phyloP scores from a whole-genome alignment of 2,329 filamentous ascomycete genomes.

The Alternaria gansuensis region DNA sequence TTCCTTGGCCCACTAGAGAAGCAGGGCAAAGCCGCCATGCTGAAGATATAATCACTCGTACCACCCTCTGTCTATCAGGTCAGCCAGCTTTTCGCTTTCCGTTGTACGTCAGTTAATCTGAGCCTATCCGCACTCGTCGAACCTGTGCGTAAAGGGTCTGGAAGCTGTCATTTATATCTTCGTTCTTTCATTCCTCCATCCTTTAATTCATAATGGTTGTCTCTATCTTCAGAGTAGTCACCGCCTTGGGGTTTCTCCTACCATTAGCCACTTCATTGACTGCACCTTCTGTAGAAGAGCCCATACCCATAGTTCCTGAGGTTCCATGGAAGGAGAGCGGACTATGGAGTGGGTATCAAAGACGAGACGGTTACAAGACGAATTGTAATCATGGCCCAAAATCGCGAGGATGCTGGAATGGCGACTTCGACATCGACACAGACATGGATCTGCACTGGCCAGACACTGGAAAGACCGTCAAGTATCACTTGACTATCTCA shows the following conservation, averaged over 20 bases:
- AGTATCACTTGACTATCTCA: constrained; percentile 58
- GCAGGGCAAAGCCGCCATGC: constrained; percentile 22
- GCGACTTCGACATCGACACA: constrained; percentile 54
- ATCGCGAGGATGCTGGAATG: constrained; percentile 37
- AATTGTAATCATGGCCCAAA: constrained; percentile 36
- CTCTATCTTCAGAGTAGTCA: constrained; percentile 11
- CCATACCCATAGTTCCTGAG: constrained; percentile 22
- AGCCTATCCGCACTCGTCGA: constrained; percentile 13
- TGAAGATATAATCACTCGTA: constrained; percentile 31
- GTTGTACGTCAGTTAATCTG: constrained; percentile 15
- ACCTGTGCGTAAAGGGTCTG: constrained; percentile 5
- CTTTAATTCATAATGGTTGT: constrained; percentile 22
- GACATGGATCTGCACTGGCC: constrained; percentile 57
- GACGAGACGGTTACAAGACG: constrained; percentile 25
- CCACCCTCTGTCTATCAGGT: constrained; percentile 22
- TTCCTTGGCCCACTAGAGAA: constrained; percentile 24
- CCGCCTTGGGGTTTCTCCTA: constrained; percentile 28
- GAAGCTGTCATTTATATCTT: constrained; percentile 13
- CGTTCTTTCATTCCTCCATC: constrained; percentile 18
- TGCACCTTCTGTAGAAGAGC: constrained; percentile 22
- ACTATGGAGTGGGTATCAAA: constrained; percentile 21
- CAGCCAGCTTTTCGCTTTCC: constrained; percentile 23
- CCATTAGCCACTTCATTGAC: constrained; percentile 29
- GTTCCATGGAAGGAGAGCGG: constrained; percentile 39
- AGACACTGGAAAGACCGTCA: constrained; percentile 51